phyloP scores from a whole-genome alignment of 345 rosid genomes.

The Pistacia atlantica region DNA sequence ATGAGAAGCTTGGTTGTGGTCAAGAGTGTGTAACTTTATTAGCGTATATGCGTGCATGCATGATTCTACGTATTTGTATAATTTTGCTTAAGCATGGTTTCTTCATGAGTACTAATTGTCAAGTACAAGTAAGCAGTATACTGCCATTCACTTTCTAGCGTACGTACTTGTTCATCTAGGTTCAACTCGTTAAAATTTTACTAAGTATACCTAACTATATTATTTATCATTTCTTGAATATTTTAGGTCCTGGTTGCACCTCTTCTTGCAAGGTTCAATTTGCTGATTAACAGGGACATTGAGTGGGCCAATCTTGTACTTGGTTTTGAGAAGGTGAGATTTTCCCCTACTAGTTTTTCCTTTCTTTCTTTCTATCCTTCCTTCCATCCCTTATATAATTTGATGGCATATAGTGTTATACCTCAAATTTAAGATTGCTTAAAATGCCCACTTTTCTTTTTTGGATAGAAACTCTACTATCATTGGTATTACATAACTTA shows the following conservation, averaged over 20 bases:
- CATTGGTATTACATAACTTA: no score
- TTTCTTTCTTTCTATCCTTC: not conserved
- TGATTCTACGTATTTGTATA: not conserved
- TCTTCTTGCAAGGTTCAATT: slow-evolving; percentile 91
- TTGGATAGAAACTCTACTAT: no score
- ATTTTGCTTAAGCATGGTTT: slow-evolving; percentile 2
- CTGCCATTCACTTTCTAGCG: not conserved
- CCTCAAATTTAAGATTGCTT: no score
- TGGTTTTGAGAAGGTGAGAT: slow-evolving; percentile 88
- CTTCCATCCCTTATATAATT: not conserved
- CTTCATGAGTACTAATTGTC: not conserved
- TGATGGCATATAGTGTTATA: not conserved
- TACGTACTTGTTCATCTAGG: not conserved
- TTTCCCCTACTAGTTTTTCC: not conserved
- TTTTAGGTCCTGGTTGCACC: slow-evolving; percentile 67
- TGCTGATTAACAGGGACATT: slow-evolving; percentile 92
- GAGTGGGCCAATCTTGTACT: slow-evolving; percentile 98
- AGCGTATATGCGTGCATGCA: not conserved
- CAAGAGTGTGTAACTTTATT: no score
- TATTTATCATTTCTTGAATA: slow-evolving; percentile 10
- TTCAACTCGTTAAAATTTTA: not conserved
- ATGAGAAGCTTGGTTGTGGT: not conserved
- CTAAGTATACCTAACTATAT: not conserved
- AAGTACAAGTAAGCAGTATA: not conserved
- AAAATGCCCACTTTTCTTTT: no score